Base-by-base conservation (phyloP, 495 filamentous ascomycete genomes). In the Endocarpon pusillum region DNA sequence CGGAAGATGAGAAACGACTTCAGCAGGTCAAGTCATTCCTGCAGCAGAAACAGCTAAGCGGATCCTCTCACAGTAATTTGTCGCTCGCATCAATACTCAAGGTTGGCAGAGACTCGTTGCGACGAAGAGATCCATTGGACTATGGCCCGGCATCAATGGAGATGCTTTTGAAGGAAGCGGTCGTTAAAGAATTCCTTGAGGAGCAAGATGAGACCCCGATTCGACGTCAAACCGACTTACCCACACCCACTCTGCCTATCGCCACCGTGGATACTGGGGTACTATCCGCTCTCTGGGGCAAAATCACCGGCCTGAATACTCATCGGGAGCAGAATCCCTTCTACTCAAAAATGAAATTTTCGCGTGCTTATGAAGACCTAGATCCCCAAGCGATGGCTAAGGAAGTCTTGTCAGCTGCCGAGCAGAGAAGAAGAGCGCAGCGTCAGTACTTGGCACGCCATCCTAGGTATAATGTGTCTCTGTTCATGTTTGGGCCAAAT, bases 1-100 rank as follows among this genome's bases (percentile, higher is more conserved):
- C 84, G 5, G 89, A 99, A 53, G 91, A 99, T 47, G 83, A 94
- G 55, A 99, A 99, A 53, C 85, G 89, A 18, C 61, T 94, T 37
- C 80, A 94, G 46, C 89, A 99, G 57, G 83, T 99, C 33, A 81
- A 81, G 45, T 75, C 86, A 4, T 96, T 99, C 45, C 55, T 99
- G 27, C 81, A 92, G 45, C 79, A 83, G 39, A 87, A 85, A 45
- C 85, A 96, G 43, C 64, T 94, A 14, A 78, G 77, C 19, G 65
- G 66, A 21, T 57, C 62, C 14, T 63, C 64, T 7, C 60, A 69
- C 40, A 64, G 75, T 32, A 93, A 84, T 45, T 66, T 96, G 18
- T 81, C 84, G 0, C 64, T 97, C 25, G 84, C 84, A 0, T 77
- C 79, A 15, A 91, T 97, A 28, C 81, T 97, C 51, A 75, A 74